A percentile compares a stretch with the other conserved stretches of the same genome.
Evolutionary conservation across 179 eudicot species (phyloP).

Genomic region (Sideroxylon spinosum): DNA sequence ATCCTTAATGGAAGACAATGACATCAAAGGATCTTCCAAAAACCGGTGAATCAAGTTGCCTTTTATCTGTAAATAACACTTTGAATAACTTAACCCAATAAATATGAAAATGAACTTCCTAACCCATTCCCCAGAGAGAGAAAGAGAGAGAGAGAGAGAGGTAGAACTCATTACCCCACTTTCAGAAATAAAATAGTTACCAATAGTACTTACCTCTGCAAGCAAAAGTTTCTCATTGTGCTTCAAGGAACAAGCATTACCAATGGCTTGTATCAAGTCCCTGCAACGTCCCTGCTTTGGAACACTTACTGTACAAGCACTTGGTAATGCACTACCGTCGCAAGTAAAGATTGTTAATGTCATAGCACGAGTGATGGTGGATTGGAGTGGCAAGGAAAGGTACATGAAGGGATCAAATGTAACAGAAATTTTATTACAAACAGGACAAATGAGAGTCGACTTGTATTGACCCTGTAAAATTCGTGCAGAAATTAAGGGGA

Average conservation of each 20-base stretch:
- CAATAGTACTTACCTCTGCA: conserved; percentile 61
- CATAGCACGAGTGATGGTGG: conserved; percentile 71
- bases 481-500: neutral
- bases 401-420: conserved; percentile 99
- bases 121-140: neutral
- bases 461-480: conserved; percentile 91
- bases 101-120: conserved; percentile 5
- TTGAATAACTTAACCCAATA: conserved; percentile 5
- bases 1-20: conserved; percentile 79
- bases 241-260: conserved; percentile 72
- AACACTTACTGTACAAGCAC: conserved; percentile 69
- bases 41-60: conserved; percentile 73
- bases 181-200: neutral
- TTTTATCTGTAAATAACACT: conserved; percentile 53
- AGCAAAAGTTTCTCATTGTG: conserved; percentile 87
- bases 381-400: conserved; percentile 95
- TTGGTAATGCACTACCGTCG: conserved; percentile 77
- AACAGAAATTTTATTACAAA: conserved; percentile 74
- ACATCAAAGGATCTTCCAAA: conserved; percentile 83
- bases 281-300: conserved; percentile 95
- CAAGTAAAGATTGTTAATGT: conserved; percentile 78
- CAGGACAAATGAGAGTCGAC: conserved; percentile 93
- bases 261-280: conserved; percentile 86
- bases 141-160: too few relatives aligned
- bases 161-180: neutral